Percentiles rank a stretch among this genome's conserved stretches.
These are phyloP conservation scores for Rhynchosporium secalis DNA, from an alignment of 2,329 filamentous ascomycete genomes.

Conservation along the genomic window DNA sequence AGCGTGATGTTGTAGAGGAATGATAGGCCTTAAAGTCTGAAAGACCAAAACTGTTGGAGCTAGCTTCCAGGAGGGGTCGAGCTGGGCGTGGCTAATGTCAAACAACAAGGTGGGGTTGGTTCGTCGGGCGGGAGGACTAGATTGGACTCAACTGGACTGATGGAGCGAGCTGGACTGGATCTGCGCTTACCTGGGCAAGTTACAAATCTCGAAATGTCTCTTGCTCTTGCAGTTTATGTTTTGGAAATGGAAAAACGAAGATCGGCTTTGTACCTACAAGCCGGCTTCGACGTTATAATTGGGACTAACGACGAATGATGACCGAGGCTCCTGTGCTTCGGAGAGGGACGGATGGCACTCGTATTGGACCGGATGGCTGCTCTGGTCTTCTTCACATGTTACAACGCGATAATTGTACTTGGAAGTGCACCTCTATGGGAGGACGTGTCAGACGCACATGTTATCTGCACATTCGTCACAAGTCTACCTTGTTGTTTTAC, in stretches of 20 bases:
- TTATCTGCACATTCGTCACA: conserved; percentile 15
- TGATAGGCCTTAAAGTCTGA: conserved; percentile 18
- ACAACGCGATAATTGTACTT: neutral
- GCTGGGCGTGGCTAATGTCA: neutral
- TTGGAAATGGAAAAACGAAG: conserved; percentile 4
- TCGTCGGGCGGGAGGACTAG: conserved; percentile 8
- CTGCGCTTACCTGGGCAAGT: conserved; percentile 16
- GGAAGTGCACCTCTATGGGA: neutral
- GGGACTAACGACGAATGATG: conserved; percentile 11
- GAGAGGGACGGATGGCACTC: conserved; percentile 16
- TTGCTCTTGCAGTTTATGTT: conserved; percentile 6
- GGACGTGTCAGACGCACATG: conserved; percentile 18
- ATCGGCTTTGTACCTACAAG: conserved; percentile 12
- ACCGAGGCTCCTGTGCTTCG: conserved; percentile 19
- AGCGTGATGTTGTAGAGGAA: conserved; percentile 11
- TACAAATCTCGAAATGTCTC: conserved; percentile 8
- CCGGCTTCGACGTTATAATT: conserved; percentile 11
- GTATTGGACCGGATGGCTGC: conserved; percentile 4
- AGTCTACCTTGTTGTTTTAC: conserved; percentile 10
- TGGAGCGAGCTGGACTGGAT: conserved; percentile 4
- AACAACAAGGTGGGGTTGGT: conserved; percentile 15
- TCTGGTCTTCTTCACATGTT: conserved; percentile 35
- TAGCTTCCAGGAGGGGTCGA: conserved; percentile 1
- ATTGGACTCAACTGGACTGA: conserved; percentile 4
- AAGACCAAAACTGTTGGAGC: conserved; percentile 26